Evolutionary conservation across 192 early-diverging fungal genomes (phyloP), one percentile per base, ranked within the genome.

Genomic region (Radiomyces spectabilis): DNA sequence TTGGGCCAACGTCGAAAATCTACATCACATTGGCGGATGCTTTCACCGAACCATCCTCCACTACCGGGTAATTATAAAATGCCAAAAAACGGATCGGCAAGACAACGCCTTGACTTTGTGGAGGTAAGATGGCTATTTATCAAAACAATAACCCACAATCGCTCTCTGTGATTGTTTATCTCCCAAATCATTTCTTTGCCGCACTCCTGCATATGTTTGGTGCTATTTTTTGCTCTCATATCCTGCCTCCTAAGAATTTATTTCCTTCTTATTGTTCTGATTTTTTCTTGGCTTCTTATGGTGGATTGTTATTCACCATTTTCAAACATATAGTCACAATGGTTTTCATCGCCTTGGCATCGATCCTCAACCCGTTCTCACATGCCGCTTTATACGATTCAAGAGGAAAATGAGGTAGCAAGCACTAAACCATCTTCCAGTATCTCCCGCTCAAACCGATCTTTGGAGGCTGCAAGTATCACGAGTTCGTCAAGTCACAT

Each of bases 21-120:
- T 35, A 8, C 33, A 5, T 8, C 5, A 8, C 25, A 48, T n/a
- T 48, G 46, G 46, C 15, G 46, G 24, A 21, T 13, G 12, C 24
- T 48, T 25, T 48, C 46, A 27, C 46, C 46, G 5, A 15, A 48
- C 30, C 46, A 48, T 15, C 46, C 46, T 25, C 46, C 46, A 9
- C 21, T 48, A 0, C 46, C 46, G 6, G 30, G 12, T 48, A 9
- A 29, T 21, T 30, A 29, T 35, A 13, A 8, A 35, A 35, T 13
- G 5, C 33, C 33, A 35, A 13, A 13, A 8, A 13, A 5, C 33
- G 33, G 33, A 35, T 35, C 13, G 33, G 33, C 33, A n/a, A n/a
- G n/a, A n/a, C n/a, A n/a, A n/a, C n/a, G n/a, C n/a, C n/a, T n/a
- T 35, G 6, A 5, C 13, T 8, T 35, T 5, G 5, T 35, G 6